Conservation (phyloP, 2,329 filamentous ascomycete species). For the Aspergillus calidoustus region DNA sequence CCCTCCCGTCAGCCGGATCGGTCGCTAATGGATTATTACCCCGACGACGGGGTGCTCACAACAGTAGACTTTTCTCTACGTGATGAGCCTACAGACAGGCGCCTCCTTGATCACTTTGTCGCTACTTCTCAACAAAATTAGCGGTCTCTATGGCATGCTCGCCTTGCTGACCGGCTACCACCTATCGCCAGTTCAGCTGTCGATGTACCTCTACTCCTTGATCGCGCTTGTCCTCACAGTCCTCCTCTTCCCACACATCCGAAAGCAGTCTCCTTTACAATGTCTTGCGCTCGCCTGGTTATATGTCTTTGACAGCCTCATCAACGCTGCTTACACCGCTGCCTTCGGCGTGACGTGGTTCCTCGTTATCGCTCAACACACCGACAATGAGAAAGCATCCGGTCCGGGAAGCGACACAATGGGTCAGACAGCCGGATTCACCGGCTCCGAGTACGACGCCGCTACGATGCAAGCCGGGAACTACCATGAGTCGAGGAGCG, state of each 20-base stretch:
- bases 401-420: slow-evolving; percentile 61
- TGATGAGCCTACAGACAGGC: slow-evolving; percentile 84
- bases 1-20: slow-evolving; percentile 9
- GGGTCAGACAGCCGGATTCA: slow-evolving; percentile 68
- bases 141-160: slow-evolving; percentile 86
- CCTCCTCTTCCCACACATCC: slow-evolving; percentile 78
- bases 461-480: slow-evolving; percentile 56
- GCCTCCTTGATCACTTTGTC: slow-evolving; percentile 82
- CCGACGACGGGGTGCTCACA: slow-evolving; percentile 15
- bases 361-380: slow-evolving; percentile 67
- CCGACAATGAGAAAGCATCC: slow-evolving; percentile 50
- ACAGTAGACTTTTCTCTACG: slow-evolving; percentile 76
- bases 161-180: slow-evolving; percentile 85
- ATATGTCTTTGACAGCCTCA: slow-evolving; percentile 78
- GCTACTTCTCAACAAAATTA: slow-evolving; percentile 89
- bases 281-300: slow-evolving; percentile 82
- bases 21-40: slow-evolving; percentile 22
- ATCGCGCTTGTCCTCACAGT: slow-evolving; percentile 69
- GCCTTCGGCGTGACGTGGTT: slow-evolving; percentile 88
- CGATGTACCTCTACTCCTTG: slow-evolving; percentile 89
- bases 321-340: slow-evolving; percentile 81
- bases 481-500: slow-evolving; percentile 37
- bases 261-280: slow-evolving; percentile 76
- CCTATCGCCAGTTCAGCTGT: slow-evolving; percentile 80
- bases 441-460: slow-evolving; percentile 65